phyloP scores from a whole-genome alignment of 2,329 filamentous ascomycete species.

The Microthyrium microscopicum region DNA sequence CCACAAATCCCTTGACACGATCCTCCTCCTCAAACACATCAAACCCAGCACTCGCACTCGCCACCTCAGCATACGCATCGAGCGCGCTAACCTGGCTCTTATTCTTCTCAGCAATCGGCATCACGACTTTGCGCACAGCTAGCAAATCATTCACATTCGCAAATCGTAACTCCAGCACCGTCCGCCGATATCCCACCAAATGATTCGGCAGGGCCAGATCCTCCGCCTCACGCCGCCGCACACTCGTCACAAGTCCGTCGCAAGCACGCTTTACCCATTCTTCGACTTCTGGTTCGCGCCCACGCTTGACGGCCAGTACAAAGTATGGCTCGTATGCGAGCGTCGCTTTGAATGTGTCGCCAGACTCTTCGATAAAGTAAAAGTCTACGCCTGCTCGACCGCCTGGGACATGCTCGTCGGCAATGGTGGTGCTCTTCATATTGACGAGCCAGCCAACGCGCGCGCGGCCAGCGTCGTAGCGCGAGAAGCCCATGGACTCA shows the following conservation, averaged over 20 bases:
- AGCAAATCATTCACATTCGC: constrained; percentile 75
- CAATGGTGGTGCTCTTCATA: constrained; percentile 72
- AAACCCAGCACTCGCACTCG: constrained; percentile 64
- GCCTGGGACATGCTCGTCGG: constrained; percentile 69
- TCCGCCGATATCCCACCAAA: constrained; percentile 74
- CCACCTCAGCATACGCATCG: constrained; percentile 96
- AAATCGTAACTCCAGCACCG: constrained; percentile 75
- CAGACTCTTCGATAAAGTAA: constrained; percentile 78
- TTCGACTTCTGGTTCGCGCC: constrained; percentile 82
- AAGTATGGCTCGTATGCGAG: constrained; percentile 97
- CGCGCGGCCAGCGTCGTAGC: constrained; percentile 76
- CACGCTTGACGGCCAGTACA: constrained; percentile 73
- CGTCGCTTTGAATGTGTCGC: constrained; percentile 86
- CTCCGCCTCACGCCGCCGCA: constrained; percentile 73
- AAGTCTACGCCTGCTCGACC: constrained; percentile 86
- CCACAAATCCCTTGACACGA: constrained; percentile 61
- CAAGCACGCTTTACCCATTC: constrained; percentile 74
- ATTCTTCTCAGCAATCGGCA: constrained; percentile 90
- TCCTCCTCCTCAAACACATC: constrained; percentile 91
- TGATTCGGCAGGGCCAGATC: constrained; percentile 93
- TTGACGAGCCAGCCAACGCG: constrained; percentile 90
- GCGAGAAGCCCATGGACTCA: constrained; percentile 83
- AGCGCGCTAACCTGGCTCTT: constrained; percentile 92
- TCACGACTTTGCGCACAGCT: constrained; percentile 65
- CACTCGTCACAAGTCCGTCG: constrained; percentile 65